phyloP scores from a whole-genome alignment of 2,329 filamentous ascomycete genomes.

The Fusarium xylarioides region DNA sequence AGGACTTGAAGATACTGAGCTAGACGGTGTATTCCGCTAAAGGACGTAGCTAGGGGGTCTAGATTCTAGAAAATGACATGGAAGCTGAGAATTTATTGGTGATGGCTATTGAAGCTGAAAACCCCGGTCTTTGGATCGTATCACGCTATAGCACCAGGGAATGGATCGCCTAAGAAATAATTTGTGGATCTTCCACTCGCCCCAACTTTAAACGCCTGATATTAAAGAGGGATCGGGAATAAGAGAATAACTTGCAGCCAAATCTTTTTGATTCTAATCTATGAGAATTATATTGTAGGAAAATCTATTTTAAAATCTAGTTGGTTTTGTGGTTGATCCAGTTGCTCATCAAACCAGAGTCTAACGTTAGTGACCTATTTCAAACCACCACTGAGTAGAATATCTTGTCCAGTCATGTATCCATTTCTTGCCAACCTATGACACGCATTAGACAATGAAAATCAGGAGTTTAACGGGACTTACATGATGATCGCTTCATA shows the following conservation, averaged over 20 bases:
- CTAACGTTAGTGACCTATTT: background rate
- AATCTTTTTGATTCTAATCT: background rate
- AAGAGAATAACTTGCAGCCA: background rate
- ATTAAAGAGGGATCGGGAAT: background rate
- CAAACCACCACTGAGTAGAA: slow-evolving; percentile 10
- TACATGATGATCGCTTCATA: slow-evolving; percentile 47
- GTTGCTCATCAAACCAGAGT: background rate
- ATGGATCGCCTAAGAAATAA: background rate
- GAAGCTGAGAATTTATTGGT: background rate
- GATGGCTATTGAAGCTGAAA: background rate
- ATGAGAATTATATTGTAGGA: background rate
- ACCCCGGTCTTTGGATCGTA: background rate
- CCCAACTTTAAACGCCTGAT: background rate
- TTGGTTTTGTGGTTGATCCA: background rate
- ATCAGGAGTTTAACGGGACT: background rate
- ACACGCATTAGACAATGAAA: background rate
- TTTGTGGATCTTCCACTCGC: background rate
- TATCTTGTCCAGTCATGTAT: slow-evolving; percentile 21
- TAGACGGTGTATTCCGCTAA: background rate
- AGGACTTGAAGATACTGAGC: background rate
- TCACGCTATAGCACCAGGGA: background rate
- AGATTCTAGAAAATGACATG: background rate
- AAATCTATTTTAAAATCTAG: background rate
- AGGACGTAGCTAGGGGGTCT: background rate
- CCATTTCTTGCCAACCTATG: slow-evolving; percentile 14